Evolutionary conservation across 495 filamentous ascomycete species (phyloP), one percentile per base, ranked within the genome.

Genomic region (Rusavskia elegans): DNA sequence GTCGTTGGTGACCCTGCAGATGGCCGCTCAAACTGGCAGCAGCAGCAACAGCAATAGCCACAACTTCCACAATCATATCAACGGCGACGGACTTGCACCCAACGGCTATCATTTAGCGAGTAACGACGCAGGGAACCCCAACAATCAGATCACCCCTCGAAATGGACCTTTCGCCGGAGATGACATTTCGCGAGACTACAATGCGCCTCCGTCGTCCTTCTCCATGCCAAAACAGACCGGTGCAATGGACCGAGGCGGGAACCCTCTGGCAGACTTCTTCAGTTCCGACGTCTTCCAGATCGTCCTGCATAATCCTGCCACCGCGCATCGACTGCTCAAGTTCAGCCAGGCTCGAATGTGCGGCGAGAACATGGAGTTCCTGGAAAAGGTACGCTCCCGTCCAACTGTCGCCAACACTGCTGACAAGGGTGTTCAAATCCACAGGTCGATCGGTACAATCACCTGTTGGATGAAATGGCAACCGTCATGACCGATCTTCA

Each of bases 291-390:
- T 73, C n/a, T 66, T 75, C 49, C 71, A 70, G 42, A 63, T 69
- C 41, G 71, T 65, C 2, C 63, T 78, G 20, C 62, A 68, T 55
- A 67, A 75, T 42, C 69, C 69, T 0, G 59, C 62, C 35, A 73
- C 70, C 10, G 63, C 57, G 1, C 63, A 69, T 36, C 63, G 66
- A 45, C 55, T 78, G 3, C 62, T 65, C 20, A 63, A 61, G 36
- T 76, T 73, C 57, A 68, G 67, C 30, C 63, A 71, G 51, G 63
- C 60, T 23, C 64, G 64, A 19, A 59, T 67, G 37, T 68, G 61
- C 48, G 69, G 62, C 9, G 66, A 69, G 36, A 69, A 75, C 53
- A 59, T 76, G 56, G 69, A 75, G 48, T 75, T 76, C 51, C 53
- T 77, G 20, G 55, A 64, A 10, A 70, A 73, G 63, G 74, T 76